These are phyloP conservation scores for Penstemon davidsonii DNA, from an alignment of 257 asterid species.

Conservation along the genomic window DNA sequence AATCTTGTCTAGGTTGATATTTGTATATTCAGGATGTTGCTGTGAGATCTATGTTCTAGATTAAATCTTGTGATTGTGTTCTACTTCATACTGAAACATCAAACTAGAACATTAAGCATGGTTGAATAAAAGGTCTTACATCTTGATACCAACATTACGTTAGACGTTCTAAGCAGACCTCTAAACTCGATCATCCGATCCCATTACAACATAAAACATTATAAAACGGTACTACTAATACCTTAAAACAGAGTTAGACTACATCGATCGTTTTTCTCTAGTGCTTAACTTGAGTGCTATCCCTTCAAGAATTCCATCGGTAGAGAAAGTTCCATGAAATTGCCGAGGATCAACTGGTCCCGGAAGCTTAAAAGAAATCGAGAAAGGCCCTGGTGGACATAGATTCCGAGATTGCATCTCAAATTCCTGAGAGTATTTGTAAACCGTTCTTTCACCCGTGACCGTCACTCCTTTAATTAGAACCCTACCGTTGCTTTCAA, in stretches of 20 bases:
- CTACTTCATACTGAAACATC: too few relatives aligned
- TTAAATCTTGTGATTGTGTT: too few relatives aligned
- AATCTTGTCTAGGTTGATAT: too few relatives aligned
- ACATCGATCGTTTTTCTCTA: background rate
- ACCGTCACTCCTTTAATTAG: constrained; percentile 64
- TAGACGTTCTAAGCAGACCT: too few relatives aligned
- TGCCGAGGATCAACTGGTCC: constrained; percentile 83
- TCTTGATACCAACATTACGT: too few relatives aligned
- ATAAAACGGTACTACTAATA: too few relatives aligned
- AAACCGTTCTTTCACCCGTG: constrained; percentile 54
- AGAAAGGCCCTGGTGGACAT: constrained; percentile 73
- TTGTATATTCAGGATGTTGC: too few relatives aligned
- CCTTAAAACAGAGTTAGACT: background rate
- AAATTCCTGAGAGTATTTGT: constrained; percentile 49
- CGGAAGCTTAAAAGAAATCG: constrained; percentile 72
- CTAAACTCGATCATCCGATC: too few relatives aligned
- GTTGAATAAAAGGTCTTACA: too few relatives aligned
- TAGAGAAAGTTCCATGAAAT: constrained; percentile 69
- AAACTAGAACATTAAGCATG: too few relatives aligned
- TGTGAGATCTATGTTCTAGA: too few relatives aligned
- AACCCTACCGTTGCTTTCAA: constrained; percentile 71
- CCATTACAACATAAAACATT: too few relatives aligned
- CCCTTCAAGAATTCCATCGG: constrained; percentile 83
- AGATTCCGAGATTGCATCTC: constrained; percentile 81
- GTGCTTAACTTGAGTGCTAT: constrained; percentile 49